phyloP scores from a whole-genome alignment of 306 rosid genomes.

The Fagus crenata region DNA sequence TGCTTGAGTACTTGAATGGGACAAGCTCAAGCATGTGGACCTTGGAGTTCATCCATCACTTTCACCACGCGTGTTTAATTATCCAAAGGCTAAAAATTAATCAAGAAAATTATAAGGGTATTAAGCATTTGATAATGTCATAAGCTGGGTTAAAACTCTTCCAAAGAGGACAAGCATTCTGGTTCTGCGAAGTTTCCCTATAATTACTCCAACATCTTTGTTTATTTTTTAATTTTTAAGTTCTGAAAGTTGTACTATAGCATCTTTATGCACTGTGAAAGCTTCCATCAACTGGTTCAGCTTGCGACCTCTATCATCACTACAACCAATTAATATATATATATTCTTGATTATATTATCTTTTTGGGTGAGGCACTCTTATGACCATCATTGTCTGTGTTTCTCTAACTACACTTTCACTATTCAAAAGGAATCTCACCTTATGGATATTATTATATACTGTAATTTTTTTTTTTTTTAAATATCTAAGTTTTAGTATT shows the following conservation, averaged over 20 bases:
- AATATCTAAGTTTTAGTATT: too few species aligned
- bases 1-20: conserved; percentile 8
- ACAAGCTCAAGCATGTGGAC: conserved; percentile 22
- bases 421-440: conserved; percentile 22
- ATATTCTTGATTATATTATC: background rate
- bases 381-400: conserved; percentile 42
- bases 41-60: conserved; percentile 33
- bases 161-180: conserved; percentile 25
- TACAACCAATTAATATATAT: conserved; percentile 21
- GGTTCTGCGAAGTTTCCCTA: conserved; percentile 22
- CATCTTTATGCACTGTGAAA: conserved; percentile 18
- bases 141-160: conserved; percentile 24
- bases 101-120: conserved; percentile 31
- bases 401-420: conserved; percentile 30
- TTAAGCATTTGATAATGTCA: conserved; percentile 32
- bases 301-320: conserved; percentile 55
- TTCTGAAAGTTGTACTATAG: background rate
- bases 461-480: too few species aligned
- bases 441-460: conserved; percentile 8
- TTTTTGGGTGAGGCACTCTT: background rate
- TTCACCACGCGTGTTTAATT: conserved; percentile 27
- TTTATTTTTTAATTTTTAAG: background rate
- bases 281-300: conserved; percentile 30
- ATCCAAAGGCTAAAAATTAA: conserved; percentile 18
- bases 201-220: conserved; percentile 34